Evolutionary conservation across 805 yeast genomes (phyloP).

Genomic region (Candida taoyuanica): DNA sequence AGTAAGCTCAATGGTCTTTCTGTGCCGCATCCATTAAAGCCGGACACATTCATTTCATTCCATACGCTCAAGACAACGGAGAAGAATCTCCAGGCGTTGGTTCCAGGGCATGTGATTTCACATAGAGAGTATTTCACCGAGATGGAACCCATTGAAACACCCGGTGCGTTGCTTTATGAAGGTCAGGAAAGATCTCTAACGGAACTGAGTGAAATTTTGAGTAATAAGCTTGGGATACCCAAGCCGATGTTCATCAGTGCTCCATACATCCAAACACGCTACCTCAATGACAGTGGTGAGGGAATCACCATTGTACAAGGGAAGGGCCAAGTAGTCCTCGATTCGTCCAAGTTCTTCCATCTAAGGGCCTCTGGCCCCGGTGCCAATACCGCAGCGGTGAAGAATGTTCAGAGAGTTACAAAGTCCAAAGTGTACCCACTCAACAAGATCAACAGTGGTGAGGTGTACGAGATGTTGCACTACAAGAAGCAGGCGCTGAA

Average conservation of each 20-base stretch:
- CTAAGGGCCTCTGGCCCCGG: background rate
- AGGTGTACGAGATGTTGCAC: conserved; percentile 4
- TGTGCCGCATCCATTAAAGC: conserved; percentile 8
- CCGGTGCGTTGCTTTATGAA: conserved; percentile 11
- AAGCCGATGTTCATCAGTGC: conserved; percentile 15
- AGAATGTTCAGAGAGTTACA: background rate
- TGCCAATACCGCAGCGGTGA: background rate
- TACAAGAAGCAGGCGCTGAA: background rate
- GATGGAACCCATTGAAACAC: background rate
- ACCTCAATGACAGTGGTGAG: conserved; percentile 1
- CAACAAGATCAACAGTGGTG: conserved; percentile 3
- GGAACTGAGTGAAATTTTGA: conserved; percentile 7
- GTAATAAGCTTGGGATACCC: conserved; percentile 4
- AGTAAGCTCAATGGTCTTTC: background rate
- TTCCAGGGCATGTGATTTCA: conserved; percentile 20
- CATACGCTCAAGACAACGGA: conserved; percentile 3
- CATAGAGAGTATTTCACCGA: conserved; percentile 14
- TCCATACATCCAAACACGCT: conserved; percentile 13
- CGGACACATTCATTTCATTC: conserved; percentile 2
- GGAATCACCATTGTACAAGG: conserved; percentile 7
- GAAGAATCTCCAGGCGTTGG: conserved; percentile 13
- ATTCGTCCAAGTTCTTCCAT: conserved; percentile 1
- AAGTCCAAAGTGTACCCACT: background rate
- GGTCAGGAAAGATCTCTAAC: conserved; percentile 6
- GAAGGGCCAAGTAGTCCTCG: conserved; percentile 4